Base-by-base conservation (phyloP, 331 rosid species). In the Prunus yedoensis region DNA sequence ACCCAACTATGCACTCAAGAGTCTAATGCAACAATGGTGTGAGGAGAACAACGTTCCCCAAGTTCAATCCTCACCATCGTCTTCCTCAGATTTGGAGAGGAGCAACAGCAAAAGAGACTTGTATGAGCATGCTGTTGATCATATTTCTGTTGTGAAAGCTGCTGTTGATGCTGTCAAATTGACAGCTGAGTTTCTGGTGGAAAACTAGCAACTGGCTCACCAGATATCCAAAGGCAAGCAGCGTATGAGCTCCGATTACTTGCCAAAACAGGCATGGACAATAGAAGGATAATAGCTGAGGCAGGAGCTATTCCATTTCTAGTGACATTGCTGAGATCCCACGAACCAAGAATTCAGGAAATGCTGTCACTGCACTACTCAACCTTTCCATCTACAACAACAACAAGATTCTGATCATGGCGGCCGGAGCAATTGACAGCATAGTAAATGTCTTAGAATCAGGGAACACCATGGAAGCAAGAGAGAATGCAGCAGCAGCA, bases 171-270 rank as follows among this genome's bases (percentile, higher is more conserved):
- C 97, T 62, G 91, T 89, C 52, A 94, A 90, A 87, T 90, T 94
- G 91, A 91, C 96, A 63, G 93, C 97, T 21, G 96, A 91, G n/a
- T 94, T 94, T 82, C 88, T 94, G 1, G 99, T 94, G 99, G 99
- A 61, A 94, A 94, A 82, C 79, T 94, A 23, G 99, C 99, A 72
- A 94, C 97, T 0, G 99, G 99, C 11, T 94, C 97, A 0, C 85
- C 84, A 4, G 93, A 89, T 53, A 90, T 87, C 43, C 99, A 94
- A 73, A 81, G 93, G 53, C 97, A 92, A 73, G 97, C 99, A 1
- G 99, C 99, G 1, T 94, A 91, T 49, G 97, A 94, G 60, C 94
- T 94, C 35, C 83, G 96, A 30, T 70, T 94, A 30, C 96, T 94
- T 1, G 93, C 96, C 0, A 94, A 92, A 88, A 82, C 96, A 0